A percentile compares a stretch with the other conserved stretches of the same genome.
Conservation (phyloP, 108 stramenopile genomes). For the Hondaea fermentalgiana region DNA sequence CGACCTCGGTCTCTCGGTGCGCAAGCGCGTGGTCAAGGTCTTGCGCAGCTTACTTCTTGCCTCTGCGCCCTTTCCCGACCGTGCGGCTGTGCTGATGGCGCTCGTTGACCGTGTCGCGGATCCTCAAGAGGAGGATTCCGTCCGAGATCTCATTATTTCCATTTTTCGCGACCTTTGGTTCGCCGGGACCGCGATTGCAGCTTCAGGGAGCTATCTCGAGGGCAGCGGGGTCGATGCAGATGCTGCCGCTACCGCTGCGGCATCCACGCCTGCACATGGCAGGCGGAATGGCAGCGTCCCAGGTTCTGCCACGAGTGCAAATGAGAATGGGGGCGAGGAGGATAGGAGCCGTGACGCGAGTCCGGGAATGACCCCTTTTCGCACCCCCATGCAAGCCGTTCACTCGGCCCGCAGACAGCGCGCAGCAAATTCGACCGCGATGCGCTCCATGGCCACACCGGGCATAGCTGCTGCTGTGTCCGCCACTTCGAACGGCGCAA, state of each 20-base stretch:
- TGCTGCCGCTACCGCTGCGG: too few relatives aligned
- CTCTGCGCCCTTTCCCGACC: not conserved
- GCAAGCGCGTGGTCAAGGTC: conserved; percentile 38
- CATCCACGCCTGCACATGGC: too few relatives aligned
- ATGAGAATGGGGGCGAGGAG: too few relatives aligned
- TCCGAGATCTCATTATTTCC: not conserved
- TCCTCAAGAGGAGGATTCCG: conserved; percentile 6
- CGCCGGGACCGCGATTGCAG: not conserved
- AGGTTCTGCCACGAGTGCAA: not conserved
- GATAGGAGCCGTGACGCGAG: not conserved
- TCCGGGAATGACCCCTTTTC: not conserved
- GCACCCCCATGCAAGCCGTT: not conserved
- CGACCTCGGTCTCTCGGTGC: conserved; percentile 39
- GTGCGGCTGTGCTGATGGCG: not conserved
- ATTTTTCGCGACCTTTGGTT: not conserved
- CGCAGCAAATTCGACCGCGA: too few relatives aligned
- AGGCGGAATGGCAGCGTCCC: not conserved
- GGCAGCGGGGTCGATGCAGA: too few relatives aligned
- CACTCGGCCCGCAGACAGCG: too few relatives aligned
- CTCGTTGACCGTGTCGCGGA: not conserved
- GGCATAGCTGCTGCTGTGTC: too few relatives aligned
- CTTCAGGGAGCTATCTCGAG: not conserved
- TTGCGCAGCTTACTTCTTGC: conserved; percentile 31
- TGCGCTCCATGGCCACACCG: too few relatives aligned
- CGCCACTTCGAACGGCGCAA: too few relatives aligned